Conservation (phyloP, 2,329 filamentous ascomycete species). For the Colletotrichum neosansevieriae region DNA sequence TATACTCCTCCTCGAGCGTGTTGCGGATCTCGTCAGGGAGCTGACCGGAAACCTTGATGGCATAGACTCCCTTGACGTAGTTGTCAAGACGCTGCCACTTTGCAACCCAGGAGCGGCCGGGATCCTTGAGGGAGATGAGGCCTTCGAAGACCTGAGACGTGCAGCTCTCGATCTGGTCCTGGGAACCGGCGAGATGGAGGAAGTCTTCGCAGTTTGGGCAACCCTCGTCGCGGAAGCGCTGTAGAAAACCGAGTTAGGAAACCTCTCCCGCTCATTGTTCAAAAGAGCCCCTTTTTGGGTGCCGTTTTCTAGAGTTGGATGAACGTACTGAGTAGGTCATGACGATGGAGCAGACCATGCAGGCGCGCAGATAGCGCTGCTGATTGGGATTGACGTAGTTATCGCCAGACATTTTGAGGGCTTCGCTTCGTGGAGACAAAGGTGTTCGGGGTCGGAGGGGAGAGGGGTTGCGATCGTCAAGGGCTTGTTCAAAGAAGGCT, state of each 20-base stretch:
- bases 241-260: conserved; percentile 16
- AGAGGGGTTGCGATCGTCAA: neutral
- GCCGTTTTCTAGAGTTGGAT: conserved; percentile 28
- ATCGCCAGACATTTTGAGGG: conserved; percentile 53
- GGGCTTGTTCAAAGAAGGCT: neutral
- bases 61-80: conserved; percentile 91
- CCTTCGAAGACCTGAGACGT: conserved; percentile 98
- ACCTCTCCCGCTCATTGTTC: neutral
- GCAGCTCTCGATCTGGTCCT: conserved; percentile 89
- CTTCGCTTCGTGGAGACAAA: neutral
- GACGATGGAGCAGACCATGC: conserved; percentile 98
- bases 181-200: conserved; percentile 82
- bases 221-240: conserved; percentile 88
- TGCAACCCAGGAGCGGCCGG: conserved; percentile 91
- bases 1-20: conserved; percentile 71
- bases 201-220: conserved; percentile 98
- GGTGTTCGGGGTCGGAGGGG: neutral
- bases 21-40: conserved; percentile 74
- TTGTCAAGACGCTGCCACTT: conserved; percentile 93
- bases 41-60: conserved; percentile 91
- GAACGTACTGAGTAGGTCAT: conserved; percentile 78
- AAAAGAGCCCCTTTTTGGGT: neutral
- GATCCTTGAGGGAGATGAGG: conserved; percentile 85
- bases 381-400: conserved; percentile 81
- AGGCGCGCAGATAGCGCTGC: conserved; percentile 90